Conservation (phyloP, 2,329 filamentous ascomycete species). For the Diplodia mutila region DNA sequence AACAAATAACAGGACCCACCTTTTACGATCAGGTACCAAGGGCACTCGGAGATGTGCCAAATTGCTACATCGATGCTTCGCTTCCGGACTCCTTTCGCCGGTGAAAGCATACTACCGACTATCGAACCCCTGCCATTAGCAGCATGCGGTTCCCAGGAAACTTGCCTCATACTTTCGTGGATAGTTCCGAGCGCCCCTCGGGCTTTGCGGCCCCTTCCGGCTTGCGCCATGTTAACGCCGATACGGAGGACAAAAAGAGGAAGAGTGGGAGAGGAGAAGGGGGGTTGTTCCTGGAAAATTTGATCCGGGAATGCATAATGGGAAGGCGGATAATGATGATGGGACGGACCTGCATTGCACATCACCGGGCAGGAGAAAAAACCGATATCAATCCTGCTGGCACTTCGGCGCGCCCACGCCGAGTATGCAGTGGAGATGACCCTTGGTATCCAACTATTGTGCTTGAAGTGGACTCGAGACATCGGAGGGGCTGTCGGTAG, state of each 20-base stretch:
- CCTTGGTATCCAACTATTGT: no score
- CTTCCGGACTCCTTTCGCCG: background rate
- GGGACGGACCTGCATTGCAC: no score
- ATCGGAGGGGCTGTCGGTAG: no score
- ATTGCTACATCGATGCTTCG: background rate
- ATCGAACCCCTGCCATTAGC: background rate
- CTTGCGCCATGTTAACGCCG: background rate
- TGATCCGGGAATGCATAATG: no score
- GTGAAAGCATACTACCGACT: background rate
- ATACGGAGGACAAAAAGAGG: background rate
- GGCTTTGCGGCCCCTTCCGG: background rate
- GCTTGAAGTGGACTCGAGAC: no score
- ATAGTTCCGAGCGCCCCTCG: background rate
- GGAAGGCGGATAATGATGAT: no score
- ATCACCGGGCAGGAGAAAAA: no score
- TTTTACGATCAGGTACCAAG: background rate
- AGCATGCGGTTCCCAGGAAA: background rate
- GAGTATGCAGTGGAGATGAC: no score
- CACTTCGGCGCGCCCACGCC: no score
- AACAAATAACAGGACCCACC: background rate
- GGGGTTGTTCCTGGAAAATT: no score
- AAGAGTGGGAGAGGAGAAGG: no score
- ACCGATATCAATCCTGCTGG: no score
- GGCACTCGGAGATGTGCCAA: background rate
- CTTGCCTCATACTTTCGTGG: background rate